Evolutionary conservation across 73 alveolate genomes (phyloP).

Genomic region (Symbiodinium pilosum): DNA sequence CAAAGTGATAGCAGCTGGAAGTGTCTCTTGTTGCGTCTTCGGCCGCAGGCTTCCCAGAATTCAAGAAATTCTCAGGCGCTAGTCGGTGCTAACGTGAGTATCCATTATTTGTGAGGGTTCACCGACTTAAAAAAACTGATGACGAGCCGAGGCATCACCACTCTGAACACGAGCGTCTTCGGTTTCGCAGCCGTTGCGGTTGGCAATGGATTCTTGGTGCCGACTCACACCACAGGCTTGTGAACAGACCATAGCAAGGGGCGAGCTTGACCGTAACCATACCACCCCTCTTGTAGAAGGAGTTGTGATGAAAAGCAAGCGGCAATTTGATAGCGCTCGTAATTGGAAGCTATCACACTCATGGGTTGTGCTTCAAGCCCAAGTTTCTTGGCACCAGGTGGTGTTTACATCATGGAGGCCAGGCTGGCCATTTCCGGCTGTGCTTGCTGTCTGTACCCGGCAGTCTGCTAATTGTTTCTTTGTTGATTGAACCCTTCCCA

Average conservation of each 20-base stretch:
- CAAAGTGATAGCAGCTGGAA: too few species aligned
- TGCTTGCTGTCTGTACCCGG: too few species aligned
- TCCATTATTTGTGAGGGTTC: too few species aligned
- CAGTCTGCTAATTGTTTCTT: too few species aligned
- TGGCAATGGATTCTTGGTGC: slow-evolving; percentile 81
- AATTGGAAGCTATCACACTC: too few species aligned
- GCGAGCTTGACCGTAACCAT: neutral
- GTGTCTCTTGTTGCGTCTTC: too few species aligned
- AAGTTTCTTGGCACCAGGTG: neutral
- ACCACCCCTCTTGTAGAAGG: neutral
- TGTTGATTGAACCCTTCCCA: too few species aligned
- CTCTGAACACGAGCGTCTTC: neutral
- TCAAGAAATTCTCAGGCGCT: too few species aligned
- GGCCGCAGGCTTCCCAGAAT: too few species aligned
- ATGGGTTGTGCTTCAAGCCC: neutral
- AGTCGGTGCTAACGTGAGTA: too few species aligned
- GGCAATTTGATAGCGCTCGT: neutral
- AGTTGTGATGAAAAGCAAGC: neutral
- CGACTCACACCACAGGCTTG: slow-evolving; percentile 77
- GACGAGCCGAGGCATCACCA: slow-evolving; percentile 72
- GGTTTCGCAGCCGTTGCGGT: slow-evolving; percentile 86
- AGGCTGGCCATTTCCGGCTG: too few species aligned
- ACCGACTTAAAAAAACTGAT: neutral
- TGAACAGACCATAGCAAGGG: too few species aligned
- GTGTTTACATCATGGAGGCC: slow-evolving; percentile 76